These are phyloP conservation scores for Metarhizium anisopliae DNA, from an alignment of 2,329 filamentous ascomycete species.

Conservation along the genomic window DNA sequence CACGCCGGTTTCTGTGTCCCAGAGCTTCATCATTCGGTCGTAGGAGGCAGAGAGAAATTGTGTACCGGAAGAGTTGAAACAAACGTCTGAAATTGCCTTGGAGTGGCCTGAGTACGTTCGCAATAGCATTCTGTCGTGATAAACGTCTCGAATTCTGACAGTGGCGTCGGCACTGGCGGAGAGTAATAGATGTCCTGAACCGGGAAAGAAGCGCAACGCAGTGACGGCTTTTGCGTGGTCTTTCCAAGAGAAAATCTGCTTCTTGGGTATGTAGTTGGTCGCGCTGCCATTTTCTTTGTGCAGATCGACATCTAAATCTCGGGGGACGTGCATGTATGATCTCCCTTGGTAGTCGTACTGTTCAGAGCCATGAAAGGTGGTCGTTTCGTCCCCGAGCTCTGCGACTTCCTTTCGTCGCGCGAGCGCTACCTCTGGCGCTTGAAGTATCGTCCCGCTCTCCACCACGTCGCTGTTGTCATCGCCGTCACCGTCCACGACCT, in stretches of 20 bases:
- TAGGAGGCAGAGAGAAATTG: conserved; percentile 89
- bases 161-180: conserved; percentile 86
- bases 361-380: conserved; percentile 74
- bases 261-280: conserved; percentile 93
- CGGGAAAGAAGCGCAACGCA: conserved; percentile 81
- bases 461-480: conserved; percentile 62
- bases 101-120: conserved; percentile 87
- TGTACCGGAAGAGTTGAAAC: conserved; percentile 73
- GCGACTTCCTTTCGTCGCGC: conserved; percentile 49
- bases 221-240: conserved; percentile 77
- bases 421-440: conserved; percentile 45
- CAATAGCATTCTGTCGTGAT: conserved; percentile 79
- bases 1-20: conserved; percentile 92
- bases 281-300: conserved; percentile 68
- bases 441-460: conserved; percentile 52
- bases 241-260: conserved; percentile 84
- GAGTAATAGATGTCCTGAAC: conserved; percentile 77
- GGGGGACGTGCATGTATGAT: conserved; percentile 96
- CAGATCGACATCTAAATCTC: conserved; percentile 79
- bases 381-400: conserved; percentile 63
- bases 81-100: conserved; percentile 82
- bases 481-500: conserved; percentile 57
- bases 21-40: conserved; percentile 93
- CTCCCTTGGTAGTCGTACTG: conserved; percentile 89
- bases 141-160: conserved; percentile 90